Base-by-base conservation (phyloP, 257 asterid genomes). In the Petunia secreta region DNA sequence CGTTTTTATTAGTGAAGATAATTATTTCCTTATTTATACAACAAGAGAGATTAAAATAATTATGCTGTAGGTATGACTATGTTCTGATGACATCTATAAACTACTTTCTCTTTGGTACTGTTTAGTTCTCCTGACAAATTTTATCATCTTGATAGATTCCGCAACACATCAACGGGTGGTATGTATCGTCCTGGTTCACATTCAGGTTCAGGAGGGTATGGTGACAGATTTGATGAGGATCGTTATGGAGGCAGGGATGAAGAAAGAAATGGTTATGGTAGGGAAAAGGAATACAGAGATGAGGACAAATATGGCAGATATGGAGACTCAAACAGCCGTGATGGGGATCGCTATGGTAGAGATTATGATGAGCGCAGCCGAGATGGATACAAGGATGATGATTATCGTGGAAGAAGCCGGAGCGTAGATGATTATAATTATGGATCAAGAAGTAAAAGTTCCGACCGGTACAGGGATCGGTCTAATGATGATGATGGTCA, bases 381-480 rank as follows among this genome's bases (percentile, higher is more conserved):
- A 82, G 97, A 92, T 87, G 90, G 95, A 68, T 88, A 85, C 80
- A 91, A 87, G 87, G 97, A 95, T 84, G 95, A 94, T 83, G 97
- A 91, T 79, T 87, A 85, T 84, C 89, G 89, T 55, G 95, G 97
- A 83, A 90, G 97, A 84, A 83, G 92, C 82, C 92, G 71, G 74
- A 90, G 82, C 74, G 34, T 10, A 64, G 96, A 92, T 89, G 91
- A 86, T 64, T 84, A 89, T 84, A 87, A 87, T 75, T 84, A 89
- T 89, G 97, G 91, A n/a, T 86, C 99, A 81, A 92, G 98, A 89
- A 89, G 98, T 85, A 90, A 92, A 87, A 93, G 97, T 87, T 91
- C 94, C 83, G 99, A 93, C 58, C 85, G 81, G 71, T 93, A 91
- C 74, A 86, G 86, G 77, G 91, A 87, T 57, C 86, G 83, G 69